These are phyloP conservation scores for Neocatenulostroma microsporum DNA, from an alignment of 2,329 filamentous ascomycete species.

Conservation along the genomic window DNA sequence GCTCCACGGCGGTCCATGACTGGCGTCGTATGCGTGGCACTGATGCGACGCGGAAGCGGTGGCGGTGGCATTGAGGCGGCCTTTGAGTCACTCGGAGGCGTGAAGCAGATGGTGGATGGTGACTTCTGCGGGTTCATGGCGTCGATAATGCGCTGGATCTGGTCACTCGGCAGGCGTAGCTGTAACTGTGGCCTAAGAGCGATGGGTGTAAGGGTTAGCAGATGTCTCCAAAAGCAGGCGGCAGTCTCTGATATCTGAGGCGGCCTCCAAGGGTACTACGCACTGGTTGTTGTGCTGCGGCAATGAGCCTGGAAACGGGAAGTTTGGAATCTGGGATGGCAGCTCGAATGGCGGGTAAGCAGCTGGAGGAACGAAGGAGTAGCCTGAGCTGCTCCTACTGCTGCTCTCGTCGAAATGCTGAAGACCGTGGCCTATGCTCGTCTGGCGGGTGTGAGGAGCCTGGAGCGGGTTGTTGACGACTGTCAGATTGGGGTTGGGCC, in stretches of 20 bases:
- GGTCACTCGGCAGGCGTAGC: slow-evolving; percentile 23
- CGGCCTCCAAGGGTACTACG: no score
- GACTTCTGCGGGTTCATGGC: slow-evolving; percentile 12
- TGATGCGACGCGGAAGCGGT: slow-evolving; percentile 17
- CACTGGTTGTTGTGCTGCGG: no score
- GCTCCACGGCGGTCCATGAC: slow-evolving; percentile 13
- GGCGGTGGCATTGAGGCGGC: slow-evolving; percentile 22
- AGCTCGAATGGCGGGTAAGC: slow-evolving; percentile 5
- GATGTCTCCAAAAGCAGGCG: no score
- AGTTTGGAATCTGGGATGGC: no score
- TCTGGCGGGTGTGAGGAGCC: slow-evolving; percentile 1
- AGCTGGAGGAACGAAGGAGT: slow-evolving; percentile 5
- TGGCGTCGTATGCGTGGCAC: not conserved
- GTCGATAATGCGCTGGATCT: slow-evolving; percentile 20
- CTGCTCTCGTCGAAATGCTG: slow-evolving; percentile 1
- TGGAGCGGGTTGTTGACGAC: slow-evolving; percentile 43
- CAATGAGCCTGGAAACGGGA: no score
- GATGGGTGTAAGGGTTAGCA: no score
- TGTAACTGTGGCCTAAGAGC: slow-evolving; percentile 8
- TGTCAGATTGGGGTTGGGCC: slow-evolving; percentile 63
- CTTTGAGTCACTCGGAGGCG: not conserved
- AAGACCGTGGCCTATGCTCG: slow-evolving; percentile 3
- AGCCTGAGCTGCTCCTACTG: slow-evolving; percentile 9
- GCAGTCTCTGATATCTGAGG: no score
- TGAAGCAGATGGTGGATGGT: not conserved